A percentile compares a stretch with the other conserved stretches of the same genome.
These are phyloP conservation scores for Calonectria crousiana DNA, from an alignment of 2,329 filamentous ascomycete species.

Conservation along the genomic window DNA sequence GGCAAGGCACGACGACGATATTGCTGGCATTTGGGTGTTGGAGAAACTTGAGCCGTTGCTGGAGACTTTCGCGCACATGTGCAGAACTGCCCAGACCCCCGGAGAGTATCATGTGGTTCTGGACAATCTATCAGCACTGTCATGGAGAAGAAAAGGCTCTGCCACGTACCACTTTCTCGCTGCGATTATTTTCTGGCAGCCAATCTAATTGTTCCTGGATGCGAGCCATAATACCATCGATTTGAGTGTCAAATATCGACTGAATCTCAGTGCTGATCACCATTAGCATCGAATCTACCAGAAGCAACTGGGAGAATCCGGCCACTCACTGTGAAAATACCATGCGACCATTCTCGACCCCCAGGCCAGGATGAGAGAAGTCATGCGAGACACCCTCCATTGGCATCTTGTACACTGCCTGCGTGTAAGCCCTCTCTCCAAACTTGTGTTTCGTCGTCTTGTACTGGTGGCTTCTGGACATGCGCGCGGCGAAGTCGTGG, in stretches of 20 bases:
- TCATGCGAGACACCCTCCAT: slow-evolving; percentile 58
- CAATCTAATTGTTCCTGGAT: slow-evolving; percentile 57
- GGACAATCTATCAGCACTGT: neutral
- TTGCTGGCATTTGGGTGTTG: slow-evolving; percentile 47
- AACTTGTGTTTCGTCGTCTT: slow-evolving; percentile 56
- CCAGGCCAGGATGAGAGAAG: slow-evolving; percentile 51
- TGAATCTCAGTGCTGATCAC: slow-evolving; percentile 55
- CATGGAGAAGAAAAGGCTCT: too few species aligned
- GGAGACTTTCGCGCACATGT: slow-evolving; percentile 57
- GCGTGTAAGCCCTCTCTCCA: slow-evolving; percentile 57
- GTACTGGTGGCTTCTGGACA: slow-evolving; percentile 55
- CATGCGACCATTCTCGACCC: slow-evolving; percentile 56
- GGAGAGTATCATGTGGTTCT: slow-evolving; percentile 58
- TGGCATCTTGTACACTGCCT: slow-evolving; percentile 54
- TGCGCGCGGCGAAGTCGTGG: slow-evolving; percentile 49
- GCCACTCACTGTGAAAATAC: slow-evolving; percentile 52
- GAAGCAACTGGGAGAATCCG: too few species aligned
- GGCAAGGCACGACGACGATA: slow-evolving; percentile 56
- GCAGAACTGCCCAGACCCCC: slow-evolving; percentile 59
- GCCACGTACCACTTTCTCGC: slow-evolving; percentile 51
- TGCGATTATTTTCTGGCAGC: slow-evolving; percentile 47
- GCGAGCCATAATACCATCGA: slow-evolving; percentile 48
- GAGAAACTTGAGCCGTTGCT: slow-evolving; percentile 49
- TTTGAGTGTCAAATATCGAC: slow-evolving; percentile 52
- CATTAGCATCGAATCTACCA: neutral